Percentiles rank a stretch among this genome's conserved stretches.
These are phyloP conservation scores for Colletotrichum sansevieriae DNA, from an alignment of 2,329 filamentous ascomycete species.

Conservation along the genomic window DNA sequence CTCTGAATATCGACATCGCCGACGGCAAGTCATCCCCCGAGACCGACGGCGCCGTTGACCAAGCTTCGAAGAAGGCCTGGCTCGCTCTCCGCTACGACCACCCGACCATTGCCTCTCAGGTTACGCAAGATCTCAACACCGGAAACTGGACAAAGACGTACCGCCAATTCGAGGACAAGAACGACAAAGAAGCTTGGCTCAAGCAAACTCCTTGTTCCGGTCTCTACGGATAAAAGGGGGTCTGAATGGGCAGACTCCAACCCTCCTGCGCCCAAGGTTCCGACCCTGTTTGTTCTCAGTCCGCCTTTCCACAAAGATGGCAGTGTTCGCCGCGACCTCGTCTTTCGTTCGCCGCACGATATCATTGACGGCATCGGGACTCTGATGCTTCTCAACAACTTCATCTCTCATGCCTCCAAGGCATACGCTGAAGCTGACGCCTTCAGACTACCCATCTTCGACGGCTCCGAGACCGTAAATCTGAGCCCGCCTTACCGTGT, in stretches of 20 bases:
- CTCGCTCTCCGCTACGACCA: constrained; percentile 49
- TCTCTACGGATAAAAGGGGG: constrained; percentile 46
- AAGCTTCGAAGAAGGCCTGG: constrained; percentile 52
- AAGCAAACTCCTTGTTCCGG: constrained; percentile 47
- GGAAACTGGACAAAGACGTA: constrained; percentile 49
- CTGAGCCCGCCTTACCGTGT: constrained; percentile 48
- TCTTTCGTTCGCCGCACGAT: constrained; percentile 54
- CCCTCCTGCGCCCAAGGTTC: constrained; percentile 48
- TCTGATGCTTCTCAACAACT: constrained; percentile 51
- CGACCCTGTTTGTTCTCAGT: constrained; percentile 51
- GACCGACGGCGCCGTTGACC: constrained; percentile 43
- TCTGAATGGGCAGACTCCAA: constrained; percentile 52
- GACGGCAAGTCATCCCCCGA: background rate
- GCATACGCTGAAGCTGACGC: constrained; percentile 42
- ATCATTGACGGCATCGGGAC: constrained; percentile 57
- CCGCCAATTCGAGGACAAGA: constrained; percentile 25
- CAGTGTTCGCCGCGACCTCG: constrained; percentile 47
- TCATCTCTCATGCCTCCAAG: constrained; percentile 45
- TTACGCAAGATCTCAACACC: constrained; percentile 40
- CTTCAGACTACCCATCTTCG: constrained; percentile 40
- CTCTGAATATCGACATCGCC: constrained; percentile 45
- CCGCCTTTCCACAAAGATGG: constrained; percentile 30
- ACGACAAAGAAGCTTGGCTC: constrained; percentile 46
- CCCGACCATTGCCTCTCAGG: constrained; percentile 51
- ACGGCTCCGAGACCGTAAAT: constrained; percentile 42